Percentiles rank a stretch among this genome's conserved stretches.
phyloP scores from a whole-genome alignment of 23 red algal species.

The Gracilaria caudata region DNA sequence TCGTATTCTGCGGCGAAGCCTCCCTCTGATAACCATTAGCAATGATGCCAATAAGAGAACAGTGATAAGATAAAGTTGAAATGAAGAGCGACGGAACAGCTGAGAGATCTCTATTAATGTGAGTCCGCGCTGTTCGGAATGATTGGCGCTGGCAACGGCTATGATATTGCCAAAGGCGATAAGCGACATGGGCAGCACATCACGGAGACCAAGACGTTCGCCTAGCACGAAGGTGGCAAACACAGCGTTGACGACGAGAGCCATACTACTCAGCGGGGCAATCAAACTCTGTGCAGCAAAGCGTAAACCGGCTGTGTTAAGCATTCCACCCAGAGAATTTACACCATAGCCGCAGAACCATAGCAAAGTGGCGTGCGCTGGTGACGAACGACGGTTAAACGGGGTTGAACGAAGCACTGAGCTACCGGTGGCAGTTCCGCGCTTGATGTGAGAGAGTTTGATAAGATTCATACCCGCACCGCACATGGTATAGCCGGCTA shows the following conservation, averaged over 20 bases:
- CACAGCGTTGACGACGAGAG: slow-evolving; percentile 67
- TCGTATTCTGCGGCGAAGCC: slow-evolving; percentile 37
- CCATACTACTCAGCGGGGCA: slow-evolving; percentile 68
- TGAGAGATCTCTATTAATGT: slow-evolving; percentile 49
- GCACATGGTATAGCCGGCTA: slow-evolving; percentile 71
- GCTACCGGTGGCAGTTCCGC: slow-evolving; percentile 26
- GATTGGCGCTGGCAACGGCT: slow-evolving; percentile 67
- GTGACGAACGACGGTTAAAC: slow-evolving; percentile 69
- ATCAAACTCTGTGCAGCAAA: slow-evolving; percentile 79
- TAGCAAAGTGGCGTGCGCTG: slow-evolving; percentile 50
- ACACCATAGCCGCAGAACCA: slow-evolving; percentile 76
- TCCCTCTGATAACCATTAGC: slow-evolving; percentile 34
- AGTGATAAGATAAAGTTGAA: slow-evolving; percentile 58
- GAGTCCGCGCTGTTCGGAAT: slow-evolving; percentile 53
- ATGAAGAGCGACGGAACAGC: slow-evolving; percentile 54
- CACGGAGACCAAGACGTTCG: slow-evolving; percentile 56
- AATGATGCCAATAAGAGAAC: slow-evolving; percentile 30
- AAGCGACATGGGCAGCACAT: slow-evolving; percentile 57
- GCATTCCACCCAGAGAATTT: slow-evolving; percentile 60
- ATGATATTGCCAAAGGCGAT: slow-evolving; percentile 74
- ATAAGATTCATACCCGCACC: slow-evolving; percentile 84
- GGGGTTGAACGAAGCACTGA: slow-evolving; percentile 47
- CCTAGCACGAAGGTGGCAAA: slow-evolving; percentile 75
- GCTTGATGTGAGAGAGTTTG: slow-evolving; percentile 80
- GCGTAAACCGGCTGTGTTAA: slow-evolving; percentile 67